These are phyloP conservation scores for Ochetophila trinervis DNA, from an alignment of 306 rosid genomes.

Conservation along the genomic window DNA sequence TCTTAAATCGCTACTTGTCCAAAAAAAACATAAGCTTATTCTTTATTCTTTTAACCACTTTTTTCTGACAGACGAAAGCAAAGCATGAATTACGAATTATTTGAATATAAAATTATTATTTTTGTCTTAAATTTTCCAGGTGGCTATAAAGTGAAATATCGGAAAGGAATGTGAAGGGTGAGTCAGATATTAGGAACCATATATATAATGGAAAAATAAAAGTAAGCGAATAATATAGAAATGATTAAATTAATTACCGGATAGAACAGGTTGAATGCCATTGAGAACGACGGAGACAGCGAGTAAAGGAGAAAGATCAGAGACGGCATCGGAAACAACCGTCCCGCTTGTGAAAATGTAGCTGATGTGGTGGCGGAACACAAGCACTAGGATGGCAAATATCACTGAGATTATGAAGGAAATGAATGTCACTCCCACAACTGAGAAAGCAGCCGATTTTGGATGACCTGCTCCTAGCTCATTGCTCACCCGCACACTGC, in stretches of 20 bases:
- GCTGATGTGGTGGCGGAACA: slow-evolving; percentile 33
- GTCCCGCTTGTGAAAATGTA: slow-evolving; percentile 38
- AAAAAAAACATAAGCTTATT: no score
- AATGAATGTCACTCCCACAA: slow-evolving; percentile 27
- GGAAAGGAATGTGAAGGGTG: background rate
- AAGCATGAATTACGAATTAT: no score
- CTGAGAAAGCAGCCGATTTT: slow-evolving; percentile 43
- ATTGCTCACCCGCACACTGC: slow-evolving; percentile 53
- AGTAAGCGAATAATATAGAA: background rate
- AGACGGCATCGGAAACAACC: slow-evolving; percentile 43
- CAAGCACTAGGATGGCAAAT: slow-evolving; percentile 31
- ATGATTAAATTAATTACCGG: slow-evolving; percentile 22
- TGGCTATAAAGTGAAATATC: no score
- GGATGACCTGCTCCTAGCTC: slow-evolving; percentile 63
- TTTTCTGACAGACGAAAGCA: no score
- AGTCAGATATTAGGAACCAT: background rate
- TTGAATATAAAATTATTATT: no score
- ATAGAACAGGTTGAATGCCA: slow-evolving; percentile 52
- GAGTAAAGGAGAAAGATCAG: slow-evolving; percentile 39
- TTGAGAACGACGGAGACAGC: slow-evolving; percentile 40
- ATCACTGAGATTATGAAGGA: slow-evolving; percentile 31
- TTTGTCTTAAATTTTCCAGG: no score
- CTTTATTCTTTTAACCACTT: no score
- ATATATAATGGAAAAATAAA: background rate
- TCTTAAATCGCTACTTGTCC: no score